Evolutionary conservation across 371 early-diverging fungal genomes (phyloP), one percentile per base, ranked within the genome.

Genomic region (Vairimorpha ceranae): DNA sequence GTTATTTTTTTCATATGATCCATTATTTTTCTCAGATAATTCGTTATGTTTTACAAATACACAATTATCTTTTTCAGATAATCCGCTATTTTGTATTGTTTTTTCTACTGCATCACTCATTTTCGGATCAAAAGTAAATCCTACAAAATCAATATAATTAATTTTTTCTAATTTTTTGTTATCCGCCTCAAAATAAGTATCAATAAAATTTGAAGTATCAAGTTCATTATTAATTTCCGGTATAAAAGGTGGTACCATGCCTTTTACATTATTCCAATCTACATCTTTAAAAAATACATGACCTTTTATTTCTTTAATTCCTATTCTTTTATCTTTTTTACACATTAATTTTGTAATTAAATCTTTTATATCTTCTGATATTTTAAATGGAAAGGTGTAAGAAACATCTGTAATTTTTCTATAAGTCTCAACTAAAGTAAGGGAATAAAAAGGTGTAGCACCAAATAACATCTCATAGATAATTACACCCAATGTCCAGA

Each of bases 401-500:
- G 75, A 70, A 29, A 82, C 73, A 10, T 48, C 65, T 58, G 61
- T 85, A 67, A 89, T 89, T 65, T 65, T 90, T 88, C 67, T 88
- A 86, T 72, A 95, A 89, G 94, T 96, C 75, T 90, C 89, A 78
- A 92, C 93, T 72, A 95, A 93, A 64, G 92, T 94, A 1, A 86
- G 82, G 23, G 89, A 94, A 77, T 93, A 93, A 84, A 98, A 97
- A 0, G 97, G 97, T 14, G 94, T 93, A 54, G 86, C 84, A 4
- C 94, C 95, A 23, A 89, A 87, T 12, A 93, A 82, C 85, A 98
- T 83, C 83, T 96, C 95, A 83, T 89, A 96, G 2, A 94, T 86
- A 15, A 97, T 93, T 83, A 95, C 94, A 0, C 95, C 99, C 23
- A 97, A 80, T 12, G 97, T 92, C 99, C 99, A 98, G 27, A 91